These are phyloP conservation scores for Exophiala xenobiotica DNA, from an alignment of 2,329 filamentous ascomycete genomes.

Conservation along the genomic window DNA sequence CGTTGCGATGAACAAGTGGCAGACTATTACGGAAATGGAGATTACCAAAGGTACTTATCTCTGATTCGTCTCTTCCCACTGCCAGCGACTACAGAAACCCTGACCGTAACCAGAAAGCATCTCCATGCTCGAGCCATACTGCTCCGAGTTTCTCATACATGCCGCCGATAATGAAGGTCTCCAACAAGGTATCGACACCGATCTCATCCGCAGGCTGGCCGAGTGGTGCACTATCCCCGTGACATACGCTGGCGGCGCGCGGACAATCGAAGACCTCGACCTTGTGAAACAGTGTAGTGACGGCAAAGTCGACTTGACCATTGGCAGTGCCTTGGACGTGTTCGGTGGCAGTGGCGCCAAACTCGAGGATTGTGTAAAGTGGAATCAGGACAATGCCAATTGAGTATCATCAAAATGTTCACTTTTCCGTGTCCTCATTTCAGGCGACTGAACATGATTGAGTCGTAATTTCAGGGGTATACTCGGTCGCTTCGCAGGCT, in stretches of 20 bases:
- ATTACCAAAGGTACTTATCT: conserved; percentile 70
- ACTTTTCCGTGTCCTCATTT: not conserved
- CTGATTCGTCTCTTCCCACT: not conserved
- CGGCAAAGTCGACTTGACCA: conserved; percentile 87
- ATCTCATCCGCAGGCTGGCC: conserved; percentile 72
- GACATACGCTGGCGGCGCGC: conserved; percentile 93
- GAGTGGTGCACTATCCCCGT: conserved; percentile 89
- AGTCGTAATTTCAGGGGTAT: too few relatives aligned
- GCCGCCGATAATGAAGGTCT: conserved; percentile 95
- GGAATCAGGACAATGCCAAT: conserved; percentile 62
- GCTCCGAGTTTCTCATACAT: conserved; percentile 95
- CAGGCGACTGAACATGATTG: too few relatives aligned
- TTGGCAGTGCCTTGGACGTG: conserved; percentile 92
- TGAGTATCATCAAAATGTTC: conserved; percentile 5
- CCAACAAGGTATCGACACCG: conserved; percentile 85
- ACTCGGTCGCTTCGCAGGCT: too few relatives aligned
- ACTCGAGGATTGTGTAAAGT: conserved; percentile 83
- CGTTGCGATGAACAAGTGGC: conserved; percentile 99
- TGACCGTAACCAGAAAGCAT: conserved; percentile 77
- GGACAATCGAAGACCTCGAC: conserved; percentile 77
- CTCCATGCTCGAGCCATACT: conserved; percentile 78
- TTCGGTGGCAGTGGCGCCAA: conserved; percentile 86
- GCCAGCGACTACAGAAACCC: not conserved
- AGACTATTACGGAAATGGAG: conserved; percentile 95
- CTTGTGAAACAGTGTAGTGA: conserved; percentile 74